Conservation (phyloP, 1,284 basidiomycete genomes). For the Moesziomyces aphidis region DNA sequence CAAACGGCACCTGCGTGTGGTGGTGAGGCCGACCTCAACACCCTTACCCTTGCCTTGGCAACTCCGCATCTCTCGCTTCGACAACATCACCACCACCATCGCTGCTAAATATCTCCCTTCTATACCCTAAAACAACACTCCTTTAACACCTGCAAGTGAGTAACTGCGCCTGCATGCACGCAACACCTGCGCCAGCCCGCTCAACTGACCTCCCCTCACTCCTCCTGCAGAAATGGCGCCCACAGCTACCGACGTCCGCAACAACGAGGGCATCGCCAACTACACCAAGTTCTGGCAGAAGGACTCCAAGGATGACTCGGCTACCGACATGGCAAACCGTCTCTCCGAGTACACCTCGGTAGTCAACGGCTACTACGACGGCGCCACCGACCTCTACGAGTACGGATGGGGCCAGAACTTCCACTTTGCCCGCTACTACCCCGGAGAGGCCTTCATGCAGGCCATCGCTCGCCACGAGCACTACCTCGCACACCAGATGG, state of each 20-base stretch:
- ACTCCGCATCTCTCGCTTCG: not conserved
- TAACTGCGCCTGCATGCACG: not conserved
- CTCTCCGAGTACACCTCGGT: conserved; percentile 90
- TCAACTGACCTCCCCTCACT: not conserved
- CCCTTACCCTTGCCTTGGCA: not conserved
- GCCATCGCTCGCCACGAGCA: conserved; percentile 95
- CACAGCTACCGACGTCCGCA: conserved; percentile 76
- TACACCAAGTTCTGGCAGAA: conserved; percentile 96
- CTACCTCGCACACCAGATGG: conserved; percentile 80
- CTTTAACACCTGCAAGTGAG: not conserved
- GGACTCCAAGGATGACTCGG: conserved; percentile 80
- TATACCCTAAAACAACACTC: too few relatives aligned
- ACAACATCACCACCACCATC: not conserved
- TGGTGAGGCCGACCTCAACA: too few relatives aligned
- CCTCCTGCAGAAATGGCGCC: conserved; percentile 41
- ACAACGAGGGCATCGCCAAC: conserved; percentile 83
- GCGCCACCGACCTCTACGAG: conserved; percentile 95
- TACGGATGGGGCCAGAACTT: conserved; percentile 94
- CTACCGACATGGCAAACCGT: conserved; percentile 79
- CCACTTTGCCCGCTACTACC: conserved; percentile 98
- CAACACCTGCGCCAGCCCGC: not conserved
- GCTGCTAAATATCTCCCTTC: too few relatives aligned
- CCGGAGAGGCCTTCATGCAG: conserved; percentile 87
- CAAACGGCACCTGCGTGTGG: too few relatives aligned
- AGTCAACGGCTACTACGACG: conserved; percentile 97